These are phyloP conservation scores for Parietichytrium sp. DNA, from an alignment of 108 stramenopile species.

Conservation along the genomic window DNA sequence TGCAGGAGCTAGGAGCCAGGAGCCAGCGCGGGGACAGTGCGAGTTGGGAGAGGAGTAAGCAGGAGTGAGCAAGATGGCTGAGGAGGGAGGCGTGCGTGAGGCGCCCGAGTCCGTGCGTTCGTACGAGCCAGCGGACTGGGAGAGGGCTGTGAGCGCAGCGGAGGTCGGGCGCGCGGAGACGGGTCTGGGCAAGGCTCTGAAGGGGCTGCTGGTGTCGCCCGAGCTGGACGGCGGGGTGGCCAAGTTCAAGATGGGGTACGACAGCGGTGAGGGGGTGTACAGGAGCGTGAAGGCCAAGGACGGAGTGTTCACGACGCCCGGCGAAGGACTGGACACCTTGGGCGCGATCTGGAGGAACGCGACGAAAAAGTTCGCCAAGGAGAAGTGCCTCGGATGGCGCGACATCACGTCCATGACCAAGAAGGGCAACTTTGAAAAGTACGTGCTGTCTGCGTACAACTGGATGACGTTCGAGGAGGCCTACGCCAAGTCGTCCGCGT, in stretches of 20 bases:
- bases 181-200: neutral
- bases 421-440: slow-evolving; percentile 28
- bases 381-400: slow-evolving; percentile 33
- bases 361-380: neutral
- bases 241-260: neutral
- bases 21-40: too few species aligned
- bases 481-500: neutral
- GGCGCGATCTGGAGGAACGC: neutral
- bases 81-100: too few species aligned
- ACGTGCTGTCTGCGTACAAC: slow-evolving; percentile 15
- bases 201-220: neutral
- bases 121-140: too few species aligned
- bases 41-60: too few species aligned
- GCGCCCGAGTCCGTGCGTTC: too few species aligned
- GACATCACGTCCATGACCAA: slow-evolving; percentile 33
- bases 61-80: too few species aligned
- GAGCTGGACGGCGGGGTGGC: neutral
- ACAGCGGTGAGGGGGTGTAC: neutral
- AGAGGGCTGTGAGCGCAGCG: neutral
- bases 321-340: neutral
- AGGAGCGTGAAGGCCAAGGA: neutral
- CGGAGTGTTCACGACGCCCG: neutral
- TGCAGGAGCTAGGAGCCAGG: too few species aligned
- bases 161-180: neutral
- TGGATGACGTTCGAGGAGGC: slow-evolving; percentile 33